Evolutionary conservation across 78 protist genomes (phyloP).

Genomic region (Monosiga brevicollis): DNA sequence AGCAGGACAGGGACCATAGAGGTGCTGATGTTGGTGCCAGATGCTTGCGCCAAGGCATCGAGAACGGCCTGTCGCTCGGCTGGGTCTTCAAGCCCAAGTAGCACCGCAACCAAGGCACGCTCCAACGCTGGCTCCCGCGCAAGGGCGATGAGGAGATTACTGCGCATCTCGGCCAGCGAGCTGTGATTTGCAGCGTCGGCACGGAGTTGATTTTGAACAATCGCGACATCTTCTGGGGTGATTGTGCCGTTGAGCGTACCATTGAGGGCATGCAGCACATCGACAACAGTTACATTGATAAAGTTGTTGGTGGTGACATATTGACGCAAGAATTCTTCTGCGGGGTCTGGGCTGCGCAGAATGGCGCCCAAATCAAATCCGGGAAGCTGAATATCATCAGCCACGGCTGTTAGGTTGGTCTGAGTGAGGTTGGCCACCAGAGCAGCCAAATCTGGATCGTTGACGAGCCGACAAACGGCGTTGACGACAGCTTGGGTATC

Average conservation of each 20-base stretch:
- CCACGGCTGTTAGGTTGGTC: background rate
- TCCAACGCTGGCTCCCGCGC: background rate
- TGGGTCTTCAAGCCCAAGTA: background rate
- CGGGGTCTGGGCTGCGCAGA: background rate
- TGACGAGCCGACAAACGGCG: background rate
- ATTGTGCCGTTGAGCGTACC: background rate
- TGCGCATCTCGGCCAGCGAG: background rate
- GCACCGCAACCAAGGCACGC: background rate
- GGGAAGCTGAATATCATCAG: background rate
- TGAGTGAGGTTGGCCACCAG: background rate
- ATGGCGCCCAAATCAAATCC: background rate
- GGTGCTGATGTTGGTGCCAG: too few relatives aligned
- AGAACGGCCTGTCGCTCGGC: too few relatives aligned
- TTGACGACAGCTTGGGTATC: too few relatives aligned
- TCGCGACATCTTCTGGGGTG: background rate
- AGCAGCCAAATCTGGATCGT: background rate
- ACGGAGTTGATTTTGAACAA: background rate
- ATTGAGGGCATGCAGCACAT: background rate
- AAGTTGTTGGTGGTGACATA: background rate
- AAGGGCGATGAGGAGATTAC: background rate
- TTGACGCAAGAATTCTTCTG: too few relatives aligned
- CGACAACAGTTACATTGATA: background rate
- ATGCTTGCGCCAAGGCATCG: too few relatives aligned
- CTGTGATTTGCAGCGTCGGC: background rate
- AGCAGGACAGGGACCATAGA: too few relatives aligned